Evolutionary conservation across 2,329 filamentous ascomycete genomes (phyloP).

Genomic region (Pseudopithomyces maydicus): DNA sequence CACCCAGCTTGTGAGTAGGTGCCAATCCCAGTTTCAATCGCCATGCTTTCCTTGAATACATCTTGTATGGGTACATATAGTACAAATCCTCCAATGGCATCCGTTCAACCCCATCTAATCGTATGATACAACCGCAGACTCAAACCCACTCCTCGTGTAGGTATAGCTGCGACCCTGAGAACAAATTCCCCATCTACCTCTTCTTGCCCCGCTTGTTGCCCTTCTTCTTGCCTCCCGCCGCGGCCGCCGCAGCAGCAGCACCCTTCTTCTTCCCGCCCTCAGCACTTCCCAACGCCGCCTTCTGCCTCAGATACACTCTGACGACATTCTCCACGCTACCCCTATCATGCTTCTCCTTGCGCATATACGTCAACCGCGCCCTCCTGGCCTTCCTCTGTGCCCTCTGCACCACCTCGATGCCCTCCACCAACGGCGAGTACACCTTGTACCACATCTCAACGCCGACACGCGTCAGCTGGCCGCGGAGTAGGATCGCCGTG

Average conservation of each 20-base stretch:
- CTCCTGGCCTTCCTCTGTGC: slow-evolving; percentile 82
- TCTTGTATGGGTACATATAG: slow-evolving; percentile 11
- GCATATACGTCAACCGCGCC: slow-evolving; percentile 89
- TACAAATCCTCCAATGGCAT: slow-evolving; percentile 2
- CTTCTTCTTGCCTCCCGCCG: slow-evolving; percentile 26
- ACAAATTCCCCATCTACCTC: slow-evolving; percentile 20
- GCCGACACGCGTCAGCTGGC: slow-evolving; percentile 82
- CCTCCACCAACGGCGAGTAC: slow-evolving; percentile 85
- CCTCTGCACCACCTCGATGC: slow-evolving; percentile 92
- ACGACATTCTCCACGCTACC: slow-evolving; percentile 47
- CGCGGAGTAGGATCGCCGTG: slow-evolving; percentile 83
- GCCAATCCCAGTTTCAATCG: neutral
- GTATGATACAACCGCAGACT: neutral
- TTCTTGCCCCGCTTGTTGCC: slow-evolving; percentile 32
- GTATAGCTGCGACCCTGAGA: neutral
- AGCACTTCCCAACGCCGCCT: slow-evolving; percentile 40
- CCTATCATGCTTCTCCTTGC: slow-evolving; percentile 51
- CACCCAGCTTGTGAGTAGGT: neutral
- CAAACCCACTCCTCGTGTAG: neutral
- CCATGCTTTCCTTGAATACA: slow-evolving; percentile 1
- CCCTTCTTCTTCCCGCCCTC: slow-evolving; percentile 35
- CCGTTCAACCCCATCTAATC: neutral
- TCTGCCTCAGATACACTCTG: slow-evolving; percentile 42
- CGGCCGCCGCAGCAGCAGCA: slow-evolving; percentile 19
- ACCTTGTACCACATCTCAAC: slow-evolving; percentile 99